phyloP scores from a whole-genome alignment of 345 rosid genomes.

The Hibiscus tridactylites region DNA sequence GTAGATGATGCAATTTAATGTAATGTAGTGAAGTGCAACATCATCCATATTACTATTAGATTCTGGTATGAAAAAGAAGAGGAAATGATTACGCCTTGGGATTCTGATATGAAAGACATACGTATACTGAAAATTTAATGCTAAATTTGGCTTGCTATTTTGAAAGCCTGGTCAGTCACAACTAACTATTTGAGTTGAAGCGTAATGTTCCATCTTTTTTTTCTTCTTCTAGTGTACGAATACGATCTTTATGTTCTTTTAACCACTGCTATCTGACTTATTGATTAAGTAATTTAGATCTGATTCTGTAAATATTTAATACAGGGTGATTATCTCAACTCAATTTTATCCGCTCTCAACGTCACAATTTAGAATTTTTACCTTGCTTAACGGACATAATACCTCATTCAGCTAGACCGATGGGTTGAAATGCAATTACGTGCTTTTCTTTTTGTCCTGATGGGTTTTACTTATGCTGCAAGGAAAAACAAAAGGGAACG shows the following conservation, averaged over 20 bases:
- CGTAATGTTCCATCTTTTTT: not conserved
- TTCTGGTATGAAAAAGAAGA: not conserved
- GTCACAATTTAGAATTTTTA: too few species aligned
- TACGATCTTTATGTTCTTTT: not conserved
- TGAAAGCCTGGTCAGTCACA: not conserved
- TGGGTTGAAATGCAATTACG: slow-evolving; percentile 11
- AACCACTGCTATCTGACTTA: too few species aligned
- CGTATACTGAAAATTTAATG: not conserved
- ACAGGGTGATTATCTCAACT: too few species aligned
- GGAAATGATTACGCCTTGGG: not conserved
- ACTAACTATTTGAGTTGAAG: not conserved
- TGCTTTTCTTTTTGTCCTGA: not conserved
- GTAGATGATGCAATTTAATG: not conserved
- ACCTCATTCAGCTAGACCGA: too few species aligned
- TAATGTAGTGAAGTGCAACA: not conserved
- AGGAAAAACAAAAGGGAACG: not conserved
- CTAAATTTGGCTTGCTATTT: not conserved
- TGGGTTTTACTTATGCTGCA: not conserved
- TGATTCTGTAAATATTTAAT: too few species aligned
- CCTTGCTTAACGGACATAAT: too few species aligned
- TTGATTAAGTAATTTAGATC: too few species aligned
- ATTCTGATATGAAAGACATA: not conserved
- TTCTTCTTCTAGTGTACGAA: not conserved
- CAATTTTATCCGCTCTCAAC: too few species aligned
- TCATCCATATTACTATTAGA: slow-evolving; percentile 4